These are phyloP conservation scores for Hyphopichia buzzinii DNA, from an alignment of 1,139 yeast genomes.

Conservation along the genomic window DNA sequence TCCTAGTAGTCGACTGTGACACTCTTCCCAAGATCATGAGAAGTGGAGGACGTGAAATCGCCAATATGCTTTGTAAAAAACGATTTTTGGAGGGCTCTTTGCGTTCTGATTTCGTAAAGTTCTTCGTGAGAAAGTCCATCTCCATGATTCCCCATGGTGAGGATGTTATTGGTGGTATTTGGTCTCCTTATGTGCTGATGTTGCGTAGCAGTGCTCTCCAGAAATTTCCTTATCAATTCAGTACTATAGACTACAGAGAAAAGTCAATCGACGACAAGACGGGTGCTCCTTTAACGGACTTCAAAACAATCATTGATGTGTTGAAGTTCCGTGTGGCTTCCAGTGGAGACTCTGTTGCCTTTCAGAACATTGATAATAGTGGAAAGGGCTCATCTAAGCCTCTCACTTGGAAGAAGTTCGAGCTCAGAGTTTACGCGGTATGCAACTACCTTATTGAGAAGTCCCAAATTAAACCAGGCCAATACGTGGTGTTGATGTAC, in stretches of 20 bases:
- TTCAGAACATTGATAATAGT: constrained; percentile 56
- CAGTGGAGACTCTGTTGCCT: constrained; percentile 80
- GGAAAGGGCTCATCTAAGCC: constrained; percentile 53
- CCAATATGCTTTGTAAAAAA: constrained; percentile 88
- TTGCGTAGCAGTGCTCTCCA: constrained; percentile 50
- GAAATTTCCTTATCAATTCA: constrained; percentile 55
- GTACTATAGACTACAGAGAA: constrained; percentile 72
- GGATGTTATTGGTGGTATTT: constrained; percentile 77
- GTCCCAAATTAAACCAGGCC: constrained; percentile 59
- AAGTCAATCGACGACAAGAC: constrained; percentile 76
- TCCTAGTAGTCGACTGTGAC: constrained; percentile 76
- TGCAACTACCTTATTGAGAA: constrained; percentile 57
- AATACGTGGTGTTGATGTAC: constrained; percentile 75
- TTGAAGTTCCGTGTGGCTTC: constrained; percentile 75
- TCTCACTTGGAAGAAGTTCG: constrained; percentile 85
- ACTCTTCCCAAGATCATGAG: constrained; percentile 80
- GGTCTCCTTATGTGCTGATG: constrained; percentile 72
- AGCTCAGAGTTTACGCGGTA: constrained; percentile 70
- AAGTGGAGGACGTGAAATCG: constrained; percentile 87
- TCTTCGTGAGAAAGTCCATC: constrained; percentile 66
- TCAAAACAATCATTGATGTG: constrained; percentile 68
- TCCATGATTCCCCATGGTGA: constrained; percentile 75
- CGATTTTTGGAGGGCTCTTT: constrained; percentile 75
- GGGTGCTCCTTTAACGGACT: constrained; percentile 69
- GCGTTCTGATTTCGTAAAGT: constrained; percentile 77